Conservation (phyloP, 257 asterid species). For the Solanum okadae region DNA sequence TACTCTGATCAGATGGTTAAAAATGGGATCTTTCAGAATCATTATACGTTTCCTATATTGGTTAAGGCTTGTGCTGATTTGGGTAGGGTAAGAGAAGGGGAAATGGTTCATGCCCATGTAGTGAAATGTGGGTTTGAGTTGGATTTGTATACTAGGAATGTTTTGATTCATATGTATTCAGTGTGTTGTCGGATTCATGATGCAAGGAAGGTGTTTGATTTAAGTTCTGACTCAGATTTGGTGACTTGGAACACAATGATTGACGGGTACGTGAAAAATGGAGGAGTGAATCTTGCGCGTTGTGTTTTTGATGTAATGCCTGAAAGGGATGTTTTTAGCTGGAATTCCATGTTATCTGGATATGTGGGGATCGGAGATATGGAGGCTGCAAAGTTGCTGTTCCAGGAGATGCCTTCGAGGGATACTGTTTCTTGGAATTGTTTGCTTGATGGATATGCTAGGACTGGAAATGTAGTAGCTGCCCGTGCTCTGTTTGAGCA, state of each 20-base stretch:
- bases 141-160: slow-evolving; percentile 23
- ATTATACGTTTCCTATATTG: slow-evolving; percentile 24
- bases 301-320: slow-evolving; percentile 21
- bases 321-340: slow-evolving; percentile 22
- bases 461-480: slow-evolving; percentile 9
- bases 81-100: slow-evolving; percentile 15
- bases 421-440: slow-evolving; percentile 33
- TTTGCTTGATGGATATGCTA: slow-evolving; percentile 29
- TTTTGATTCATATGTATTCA: slow-evolving; percentile 18
- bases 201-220: slow-evolving; percentile 28
- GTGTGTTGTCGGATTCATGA: slow-evolving; percentile 3
- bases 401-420: slow-evolving; percentile 5
- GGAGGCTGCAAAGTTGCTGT: slow-evolving; percentile 22
- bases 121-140: slow-evolving; percentile 24
- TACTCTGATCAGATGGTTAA: slow-evolving; percentile 19
- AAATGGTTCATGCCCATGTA: slow-evolving; percentile 13
- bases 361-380: slow-evolving; percentile 17
- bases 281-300: slow-evolving; percentile 12
- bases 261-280: slow-evolving; percentile 26
- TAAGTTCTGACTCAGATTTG: slow-evolving; percentile 21
- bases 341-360: slow-evolving; percentile 33
- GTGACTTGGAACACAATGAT: slow-evolving; percentile 33
- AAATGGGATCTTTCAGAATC: slow-evolving; percentile 14
- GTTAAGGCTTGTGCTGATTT: slow-evolving; percentile 27
- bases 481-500: slow-evolving; percentile 20